These are phyloP conservation scores for Coniochaeta pulveracea DNA, from an alignment of 2,329 filamentous ascomycete genomes.

Conservation along the genomic window DNA sequence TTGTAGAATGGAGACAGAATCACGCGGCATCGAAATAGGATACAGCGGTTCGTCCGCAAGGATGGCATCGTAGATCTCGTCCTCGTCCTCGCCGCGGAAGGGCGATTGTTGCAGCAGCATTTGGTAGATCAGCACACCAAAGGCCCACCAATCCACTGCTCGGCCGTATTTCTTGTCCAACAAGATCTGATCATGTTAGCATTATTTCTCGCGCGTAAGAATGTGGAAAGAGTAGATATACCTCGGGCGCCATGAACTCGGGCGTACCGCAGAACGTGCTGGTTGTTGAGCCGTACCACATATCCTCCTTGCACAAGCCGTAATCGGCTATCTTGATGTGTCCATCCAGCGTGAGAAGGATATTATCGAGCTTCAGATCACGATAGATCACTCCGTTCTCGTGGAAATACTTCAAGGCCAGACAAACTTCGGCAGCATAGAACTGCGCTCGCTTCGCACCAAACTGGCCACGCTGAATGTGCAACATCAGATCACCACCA, in stretches of 20 bases:
- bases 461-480: slow-evolving; percentile 95
- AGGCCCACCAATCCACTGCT: slow-evolving; percentile 99
- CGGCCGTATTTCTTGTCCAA: slow-evolving; percentile 97
- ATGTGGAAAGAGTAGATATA: slow-evolving; percentile 26
- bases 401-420: slow-evolving; percentile 98
- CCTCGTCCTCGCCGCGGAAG: slow-evolving; percentile 96
- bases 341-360: slow-evolving; percentile 84
- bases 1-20: slow-evolving; percentile 94
- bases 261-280: slow-evolving; percentile 99
- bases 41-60: slow-evolving; percentile 95
- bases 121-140: slow-evolving; percentile 97
- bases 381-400: slow-evolving; percentile 99
- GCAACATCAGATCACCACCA: slow-evolving; percentile 96
- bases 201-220: slow-evolving; percentile 85
- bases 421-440: slow-evolving; percentile 92
- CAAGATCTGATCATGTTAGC: slow-evolving; percentile 53
- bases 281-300: slow-evolving; percentile 97
- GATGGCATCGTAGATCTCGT: slow-evolving; percentile 98
- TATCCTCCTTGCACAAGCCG: slow-evolving; percentile 97
- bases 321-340: slow-evolving; percentile 99
- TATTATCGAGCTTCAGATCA: slow-evolving; percentile 88
- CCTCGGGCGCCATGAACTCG: slow-evolving; percentile 98
- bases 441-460: slow-evolving; percentile 96
- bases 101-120: slow-evolving; percentile 98
- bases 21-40: slow-evolving; percentile 96